These are phyloP conservation scores for Hypomontagnella submonticulosa DNA, from an alignment of 495 filamentous ascomycete species.

Conservation along the genomic window DNA sequence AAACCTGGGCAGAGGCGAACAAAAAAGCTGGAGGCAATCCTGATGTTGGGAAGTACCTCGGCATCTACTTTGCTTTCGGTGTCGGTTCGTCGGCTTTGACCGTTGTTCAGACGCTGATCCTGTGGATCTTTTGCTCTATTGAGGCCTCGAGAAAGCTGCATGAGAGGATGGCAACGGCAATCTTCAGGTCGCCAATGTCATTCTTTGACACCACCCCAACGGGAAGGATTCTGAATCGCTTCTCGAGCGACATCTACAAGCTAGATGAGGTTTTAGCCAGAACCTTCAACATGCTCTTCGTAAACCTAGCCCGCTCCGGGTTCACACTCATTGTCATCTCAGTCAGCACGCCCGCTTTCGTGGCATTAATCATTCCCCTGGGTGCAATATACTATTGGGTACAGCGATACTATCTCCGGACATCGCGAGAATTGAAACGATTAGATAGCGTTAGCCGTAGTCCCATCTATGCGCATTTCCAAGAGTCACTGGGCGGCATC, in stretches of 20 bases:
- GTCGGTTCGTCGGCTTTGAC: slow-evolving; percentile 87
- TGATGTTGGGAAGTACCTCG: slow-evolving; percentile 87
- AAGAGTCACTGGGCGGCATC: slow-evolving; percentile 94
- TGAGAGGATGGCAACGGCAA: slow-evolving; percentile 97
- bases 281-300: slow-evolving; percentile 94
- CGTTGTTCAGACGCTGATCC: slow-evolving; percentile 90
- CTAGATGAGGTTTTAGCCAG: slow-evolving; percentile 95
- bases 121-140: slow-evolving; percentile 99
- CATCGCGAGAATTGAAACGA: slow-evolving; percentile 94
- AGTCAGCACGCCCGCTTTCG: slow-evolving; percentile 80
- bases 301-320: slow-evolving; percentile 82
- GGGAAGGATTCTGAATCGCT: slow-evolving; percentile 94
- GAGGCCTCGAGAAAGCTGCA: slow-evolving; percentile 97
- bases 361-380: slow-evolving; percentile 83
- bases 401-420: slow-evolving; percentile 96
- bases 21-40: slow-evolving; percentile 72
- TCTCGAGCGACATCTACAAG: slow-evolving; percentile 95
- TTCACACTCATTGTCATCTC: slow-evolving; percentile 92
- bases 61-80: slow-evolving; percentile 93
- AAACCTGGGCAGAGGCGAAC: slow-evolving; percentile 88
- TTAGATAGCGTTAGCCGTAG: slow-evolving; percentile 94
- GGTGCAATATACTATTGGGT: slow-evolving; percentile 87
- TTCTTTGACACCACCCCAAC: slow-evolving; percentile 99
- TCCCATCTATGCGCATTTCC: slow-evolving; percentile 98
- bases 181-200: slow-evolving; percentile 97